Evolutionary conservation across 2,329 filamentous ascomycete genomes (phyloP).

Genomic region (Aspergillus persii): DNA sequence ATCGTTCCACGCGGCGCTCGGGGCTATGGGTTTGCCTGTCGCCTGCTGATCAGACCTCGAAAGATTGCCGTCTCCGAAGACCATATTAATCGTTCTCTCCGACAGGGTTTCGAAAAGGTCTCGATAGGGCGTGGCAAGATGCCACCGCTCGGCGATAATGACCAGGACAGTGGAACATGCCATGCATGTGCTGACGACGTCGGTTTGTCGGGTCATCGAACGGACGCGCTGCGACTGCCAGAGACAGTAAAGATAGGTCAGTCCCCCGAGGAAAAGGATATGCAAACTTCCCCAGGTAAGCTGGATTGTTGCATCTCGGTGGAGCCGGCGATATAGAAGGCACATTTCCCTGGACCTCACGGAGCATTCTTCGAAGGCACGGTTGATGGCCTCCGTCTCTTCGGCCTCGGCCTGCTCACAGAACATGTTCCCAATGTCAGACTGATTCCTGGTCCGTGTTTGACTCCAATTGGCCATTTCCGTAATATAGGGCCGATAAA

Average conservation of each 20-base stretch:
- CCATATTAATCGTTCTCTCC: background rate
- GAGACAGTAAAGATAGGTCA: constrained; percentile 34
- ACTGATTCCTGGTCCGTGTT: too few species aligned
- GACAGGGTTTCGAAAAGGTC: constrained; percentile 33
- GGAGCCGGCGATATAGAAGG: background rate
- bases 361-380: too few species aligned
- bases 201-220: constrained; percentile 5
- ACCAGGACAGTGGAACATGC: constrained; percentile 31
- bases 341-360: too few species aligned
- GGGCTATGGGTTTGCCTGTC: too few species aligned
- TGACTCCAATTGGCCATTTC: too few species aligned
- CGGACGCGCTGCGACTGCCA: constrained; percentile 27
- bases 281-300: constrained; percentile 24
- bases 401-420: too few species aligned
- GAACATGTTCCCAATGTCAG: too few species aligned
- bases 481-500: too few species aligned
- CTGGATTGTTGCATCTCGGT: constrained; percentile 9
- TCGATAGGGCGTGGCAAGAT: constrained; percentile 29
- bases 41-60: too few species aligned
- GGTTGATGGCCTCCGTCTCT: too few species aligned
- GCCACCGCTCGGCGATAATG: constrained; percentile 33
- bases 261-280: constrained; percentile 22
- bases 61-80: too few species aligned
- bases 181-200: constrained; percentile 27
- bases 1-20: too few species aligned